These are phyloP conservation scores for Tetracladium setigerum DNA, from an alignment of 495 filamentous ascomycete species.

Conservation along the genomic window DNA sequence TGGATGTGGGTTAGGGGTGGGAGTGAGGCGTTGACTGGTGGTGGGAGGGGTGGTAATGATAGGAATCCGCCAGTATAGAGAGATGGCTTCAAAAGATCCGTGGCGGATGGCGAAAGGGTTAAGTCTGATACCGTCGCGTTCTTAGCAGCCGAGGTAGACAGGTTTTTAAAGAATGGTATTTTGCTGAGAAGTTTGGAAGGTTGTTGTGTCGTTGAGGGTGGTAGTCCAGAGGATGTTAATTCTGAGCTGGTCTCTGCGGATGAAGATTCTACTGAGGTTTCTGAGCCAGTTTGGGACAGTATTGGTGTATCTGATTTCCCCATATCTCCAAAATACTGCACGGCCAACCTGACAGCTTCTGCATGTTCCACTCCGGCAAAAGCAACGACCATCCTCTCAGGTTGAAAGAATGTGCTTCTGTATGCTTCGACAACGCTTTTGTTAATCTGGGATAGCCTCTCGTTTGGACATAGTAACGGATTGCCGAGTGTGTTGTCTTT, in stretches of 20 bases:
- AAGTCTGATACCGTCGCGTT: conserved; percentile 46
- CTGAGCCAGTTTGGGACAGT: conserved; percentile 49
- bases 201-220: conserved; percentile 36
- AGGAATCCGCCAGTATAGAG: conserved; percentile 94
- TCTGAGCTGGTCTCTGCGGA: conserved; percentile 30
- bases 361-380: conserved; percentile 87
- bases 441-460: conserved; percentile 72
- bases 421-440: conserved; percentile 69
- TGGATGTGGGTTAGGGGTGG: conserved; percentile 85
- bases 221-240: conserved; percentile 30
- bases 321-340: conserved; percentile 92
- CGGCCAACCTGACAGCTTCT: conserved; percentile 70
- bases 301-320: conserved; percentile 37
- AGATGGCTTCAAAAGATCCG: conserved; percentile 57
- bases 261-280: conserved; percentile 46
- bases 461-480: conserved; percentile 82
- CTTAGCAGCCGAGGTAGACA: conserved; percentile 63
- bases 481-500: conserved; percentile 94
- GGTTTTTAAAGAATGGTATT: conserved; percentile 88
- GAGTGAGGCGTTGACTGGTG: conserved; percentile 67
- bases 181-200: conserved; percentile 65
- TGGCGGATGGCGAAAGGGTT: conserved; percentile 35
- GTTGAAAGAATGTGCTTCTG: conserved; percentile 73
- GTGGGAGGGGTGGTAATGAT: conserved; percentile 70
- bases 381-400: conserved; percentile 86